Evolutionary conservation across 805 yeast genomes (phyloP).

Genomic region (Pichia rugopelliculosa): DNA sequence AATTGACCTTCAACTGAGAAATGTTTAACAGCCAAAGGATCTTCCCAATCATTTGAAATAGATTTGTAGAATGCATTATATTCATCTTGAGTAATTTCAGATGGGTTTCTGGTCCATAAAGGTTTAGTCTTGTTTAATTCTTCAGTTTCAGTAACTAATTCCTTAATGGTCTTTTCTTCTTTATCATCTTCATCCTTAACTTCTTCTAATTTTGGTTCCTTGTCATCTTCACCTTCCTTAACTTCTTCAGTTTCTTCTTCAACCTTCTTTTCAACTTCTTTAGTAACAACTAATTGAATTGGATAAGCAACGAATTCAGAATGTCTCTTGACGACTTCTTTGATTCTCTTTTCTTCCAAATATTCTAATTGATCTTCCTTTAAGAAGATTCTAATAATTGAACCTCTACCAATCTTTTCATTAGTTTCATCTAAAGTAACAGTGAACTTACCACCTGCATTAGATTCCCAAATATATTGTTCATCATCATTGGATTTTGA

Average conservation of each 20-base stretch:
- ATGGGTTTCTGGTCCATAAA: constrained; percentile 98
- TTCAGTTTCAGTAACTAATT: constrained; percentile 90
- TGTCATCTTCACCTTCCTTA: constrained; percentile 38
- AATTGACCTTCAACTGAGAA: constrained; percentile 99
- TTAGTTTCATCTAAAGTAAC: constrained; percentile 82
- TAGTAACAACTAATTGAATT: constrained; percentile 94
- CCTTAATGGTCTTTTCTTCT: constrained; percentile 86
- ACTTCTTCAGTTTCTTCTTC: constrained; percentile 69
- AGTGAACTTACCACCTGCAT: constrained; percentile 99
- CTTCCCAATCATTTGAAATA: constrained; percentile 99
- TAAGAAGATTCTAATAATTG: constrained; percentile 88
- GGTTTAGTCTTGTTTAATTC: constrained; percentile 99
- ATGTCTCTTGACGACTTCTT: constrained; percentile 99
- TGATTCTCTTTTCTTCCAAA: constrained; percentile 98
- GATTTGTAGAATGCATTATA: constrained; percentile 99
- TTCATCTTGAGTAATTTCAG: constrained; percentile 96
- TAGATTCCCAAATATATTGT: constrained; percentile 99
- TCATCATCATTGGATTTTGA: constrained; percentile 98
- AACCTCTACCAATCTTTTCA: constrained; percentile 90
- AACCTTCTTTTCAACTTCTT: constrained; percentile 97
- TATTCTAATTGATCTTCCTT: constrained; percentile 99
- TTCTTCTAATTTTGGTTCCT: constrained; percentile 44
- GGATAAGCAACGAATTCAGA: constrained; percentile 99
- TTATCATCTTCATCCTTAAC: constrained; percentile 51
- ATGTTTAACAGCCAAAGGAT: constrained; percentile 98